A percentile compares a stretch with the other conserved stretches of the same genome.
phyloP scores from a whole-genome alignment of 1,139 yeast species.

The Kodamaea derodonti region DNA sequence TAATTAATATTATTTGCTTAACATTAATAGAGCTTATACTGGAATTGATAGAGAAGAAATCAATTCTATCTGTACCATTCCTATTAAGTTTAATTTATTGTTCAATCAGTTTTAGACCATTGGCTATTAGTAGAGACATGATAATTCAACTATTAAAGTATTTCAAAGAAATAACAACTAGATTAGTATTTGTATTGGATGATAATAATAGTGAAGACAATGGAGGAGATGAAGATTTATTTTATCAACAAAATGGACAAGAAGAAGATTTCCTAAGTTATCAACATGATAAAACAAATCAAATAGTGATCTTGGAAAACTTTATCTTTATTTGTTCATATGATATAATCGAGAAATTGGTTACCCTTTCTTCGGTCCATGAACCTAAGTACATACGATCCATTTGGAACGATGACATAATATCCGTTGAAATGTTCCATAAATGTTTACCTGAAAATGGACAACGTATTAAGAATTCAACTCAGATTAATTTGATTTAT shows the following conservation, averaged over 20 bases:
- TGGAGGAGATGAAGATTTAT: slow-evolving; percentile 30
- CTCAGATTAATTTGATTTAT: slow-evolving; percentile 38
- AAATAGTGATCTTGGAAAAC: slow-evolving; percentile 45
- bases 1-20: slow-evolving; percentile 37
- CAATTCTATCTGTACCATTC: slow-evolving; percentile 48
- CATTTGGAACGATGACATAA: slow-evolving; percentile 23
- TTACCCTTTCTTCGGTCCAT: slow-evolving; percentile 22
- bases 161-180: slow-evolving; percentile 18
- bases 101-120: slow-evolving; percentile 51
- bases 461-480: slow-evolving; percentile 33
- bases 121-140: slow-evolving; percentile 44
- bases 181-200: slow-evolving; percentile 24
- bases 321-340: slow-evolving; percentile 46
- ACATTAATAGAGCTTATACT: slow-evolving; percentile 35
- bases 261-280: slow-evolving; percentile 9
- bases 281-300: slow-evolving; percentile 35
- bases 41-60: slow-evolving; percentile 20
- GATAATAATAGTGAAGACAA: slow-evolving; percentile 7
- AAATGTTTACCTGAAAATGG: slow-evolving; percentile 36
- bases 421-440: slow-evolving; percentile 22
- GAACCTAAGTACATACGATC: slow-evolving; percentile 17
- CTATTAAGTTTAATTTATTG: slow-evolving; percentile 51
- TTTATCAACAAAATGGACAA: slow-evolving; percentile 5
- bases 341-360: slow-evolving; percentile 50
- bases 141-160: slow-evolving; percentile 16